Base-by-base conservation (phyloP, 345 rosid genomes). In the Eutrema heterophyllum region DNA sequence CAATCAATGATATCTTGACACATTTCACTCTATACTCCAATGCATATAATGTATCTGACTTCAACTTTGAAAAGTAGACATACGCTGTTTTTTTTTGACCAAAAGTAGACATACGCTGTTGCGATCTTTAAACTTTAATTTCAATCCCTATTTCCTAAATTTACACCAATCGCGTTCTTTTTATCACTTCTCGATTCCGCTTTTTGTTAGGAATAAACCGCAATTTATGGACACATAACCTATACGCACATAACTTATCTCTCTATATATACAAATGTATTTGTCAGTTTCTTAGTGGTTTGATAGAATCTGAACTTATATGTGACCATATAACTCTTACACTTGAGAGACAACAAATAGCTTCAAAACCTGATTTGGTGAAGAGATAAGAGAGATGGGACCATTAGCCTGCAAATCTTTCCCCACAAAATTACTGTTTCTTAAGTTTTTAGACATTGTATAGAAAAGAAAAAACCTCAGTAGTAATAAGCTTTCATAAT, bases 1-100 rank as follows among this genome's bases (percentile, higher is more conserved):
- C 58, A 46, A 24, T 70, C 67, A 9, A 70, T 59, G 14, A 36
- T 24, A 35, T 36, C 13, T 70, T 26, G 74, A 70, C 67, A 70
- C 74, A 48, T 56, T 44, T 35, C 39, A 46, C 27, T 36, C 5
- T 48, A 7, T 26, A 68, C 44, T 29, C 41, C 64, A 43, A 16
- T 68, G 40, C 40, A 30, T 43, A 51, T 27, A 38, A 24, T 52
- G 10, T 52, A 67, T 39, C 48, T 35, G 67, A 48, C 67, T 58
- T 26, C 27, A 15, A 38, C 67, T 48, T 49, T 59, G 50, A 27
- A 70, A 71, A 26, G 63, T 21, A 5, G 12, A 15, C n/a, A n/a
- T 15, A 13, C 67, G 26, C 50, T 38, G 38, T 59, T 48, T n/a
- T n/a, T n/a, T n/a, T n/a, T n/a, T n/a, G n/a, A n/a, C n/a, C n/a